Conservation (phyloP, 805 yeast genomes). For the Pichia heedii region DNA sequence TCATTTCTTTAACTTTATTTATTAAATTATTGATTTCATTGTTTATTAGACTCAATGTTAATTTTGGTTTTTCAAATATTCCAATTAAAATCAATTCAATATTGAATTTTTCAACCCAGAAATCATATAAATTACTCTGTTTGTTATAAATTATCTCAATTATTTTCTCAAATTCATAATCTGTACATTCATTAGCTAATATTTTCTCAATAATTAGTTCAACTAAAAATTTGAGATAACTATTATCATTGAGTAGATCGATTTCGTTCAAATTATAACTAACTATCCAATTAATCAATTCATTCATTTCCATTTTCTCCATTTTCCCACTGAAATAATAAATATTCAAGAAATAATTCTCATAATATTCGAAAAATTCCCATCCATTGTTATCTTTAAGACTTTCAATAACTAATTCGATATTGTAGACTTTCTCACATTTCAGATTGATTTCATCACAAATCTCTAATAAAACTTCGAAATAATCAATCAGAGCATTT, state of each 20-base stretch:
- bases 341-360: constrained; percentile 40
- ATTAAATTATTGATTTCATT: constrained; percentile 2
- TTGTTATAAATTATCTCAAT: constrained; percentile 5
- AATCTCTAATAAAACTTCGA: constrained; percentile 69
- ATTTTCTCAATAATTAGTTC: constrained; percentile 11
- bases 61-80: constrained; percentile 2
- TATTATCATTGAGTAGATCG: constrained; percentile 14
- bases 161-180: constrained; percentile 6
- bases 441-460: constrained; percentile 58
- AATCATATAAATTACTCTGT: constrained; percentile 10
- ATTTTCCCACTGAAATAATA: constrained; percentile 32
- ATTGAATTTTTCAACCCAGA: constrained; percentile 8
- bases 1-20: constrained; percentile 1
- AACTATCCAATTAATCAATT: constrained; percentile 16
- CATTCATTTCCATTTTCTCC: constrained; percentile 16
- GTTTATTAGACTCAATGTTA: background rate
- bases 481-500: constrained; percentile 61
- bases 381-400: constrained; percentile 41
- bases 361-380: constrained; percentile 41
- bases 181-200: background rate
- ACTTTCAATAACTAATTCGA: constrained; percentile 29
- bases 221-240: constrained; percentile 17
- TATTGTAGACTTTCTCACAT: constrained; percentile 33
- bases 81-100: constrained; percentile 9
- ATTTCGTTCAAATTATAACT: constrained; percentile 12